These are phyloP conservation scores for Physcomitrellopsis africana DNA, from an alignment of 225 moss, liverwort and hornwort species.

Conservation along the genomic window DNA sequence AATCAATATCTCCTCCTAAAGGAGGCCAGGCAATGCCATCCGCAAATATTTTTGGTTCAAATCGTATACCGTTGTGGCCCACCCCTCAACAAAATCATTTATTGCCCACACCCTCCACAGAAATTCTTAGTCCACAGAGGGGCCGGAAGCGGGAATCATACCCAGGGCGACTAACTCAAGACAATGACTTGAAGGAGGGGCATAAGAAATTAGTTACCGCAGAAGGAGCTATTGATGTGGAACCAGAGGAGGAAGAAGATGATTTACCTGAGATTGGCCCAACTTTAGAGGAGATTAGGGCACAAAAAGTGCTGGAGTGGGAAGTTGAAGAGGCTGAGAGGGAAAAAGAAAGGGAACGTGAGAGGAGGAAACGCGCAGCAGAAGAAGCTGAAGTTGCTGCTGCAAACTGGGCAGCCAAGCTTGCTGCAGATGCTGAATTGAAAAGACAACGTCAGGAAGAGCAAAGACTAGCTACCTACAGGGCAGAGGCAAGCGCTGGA, in stretches of 20 bases:
- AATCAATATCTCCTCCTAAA: conserved; percentile 39
- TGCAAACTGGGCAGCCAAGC: conserved; percentile 76
- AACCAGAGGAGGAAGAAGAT: conserved; percentile 66
- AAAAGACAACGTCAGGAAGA: conserved; percentile 65
- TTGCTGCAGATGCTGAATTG: conserved; percentile 74
- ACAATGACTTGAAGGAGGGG: conserved; percentile 52
- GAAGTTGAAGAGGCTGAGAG: conserved; percentile 52
- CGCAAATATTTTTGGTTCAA: conserved; percentile 34
- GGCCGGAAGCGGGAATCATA: conserved; percentile 55
- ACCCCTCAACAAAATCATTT: conserved; percentile 32
- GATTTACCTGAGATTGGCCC: conserved; percentile 68
- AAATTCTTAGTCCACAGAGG: conserved; percentile 43
- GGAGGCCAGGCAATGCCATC: conserved; percentile 27
- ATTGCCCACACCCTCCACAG: conserved; percentile 33
- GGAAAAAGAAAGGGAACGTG: conserved; percentile 65
- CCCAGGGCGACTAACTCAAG: conserved; percentile 52
- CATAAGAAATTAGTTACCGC: conserved; percentile 58
- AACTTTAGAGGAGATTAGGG: conserved; percentile 66
- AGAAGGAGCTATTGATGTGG: conserved; percentile 41
- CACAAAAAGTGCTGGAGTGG: conserved; percentile 45
- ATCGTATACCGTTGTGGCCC: conserved; percentile 45
- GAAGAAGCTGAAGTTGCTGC: conserved; percentile 76
- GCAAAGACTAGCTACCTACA: conserved; percentile 50
- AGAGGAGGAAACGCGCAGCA: conserved; percentile 67
- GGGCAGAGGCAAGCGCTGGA: conserved; percentile 78